Conservation (phyloP, 2,329 filamentous ascomycete genomes). For the Microthyrium microscopicum region DNA sequence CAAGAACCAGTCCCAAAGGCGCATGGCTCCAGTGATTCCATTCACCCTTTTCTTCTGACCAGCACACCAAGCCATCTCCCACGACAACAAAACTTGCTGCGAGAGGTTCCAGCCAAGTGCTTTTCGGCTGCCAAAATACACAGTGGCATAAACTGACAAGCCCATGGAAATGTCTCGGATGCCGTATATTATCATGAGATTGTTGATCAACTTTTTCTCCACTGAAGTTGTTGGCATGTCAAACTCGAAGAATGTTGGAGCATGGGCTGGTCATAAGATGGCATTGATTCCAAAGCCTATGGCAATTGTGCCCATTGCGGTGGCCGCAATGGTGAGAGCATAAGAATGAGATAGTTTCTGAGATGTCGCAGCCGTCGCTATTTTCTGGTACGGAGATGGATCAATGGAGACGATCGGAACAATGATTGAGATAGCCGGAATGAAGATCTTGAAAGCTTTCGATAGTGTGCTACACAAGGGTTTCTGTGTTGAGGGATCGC, state of each 20-base stretch:
- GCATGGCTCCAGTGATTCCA: slow-evolving; percentile 36
- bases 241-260: slow-evolving; percentile 23
- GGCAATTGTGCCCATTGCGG: slow-evolving; percentile 14
- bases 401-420: no score
- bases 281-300: slow-evolving; percentile 25
- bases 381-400: no score
- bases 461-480: no score
- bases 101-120: slow-evolving; percentile 28
- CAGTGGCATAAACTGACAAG: slow-evolving; percentile 20
- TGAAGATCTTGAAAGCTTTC: no score
- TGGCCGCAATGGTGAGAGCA: no score
- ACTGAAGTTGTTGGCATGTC: slow-evolving; percentile 15
- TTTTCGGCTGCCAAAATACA: slow-evolving; percentile 22
- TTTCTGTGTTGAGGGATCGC: no score
- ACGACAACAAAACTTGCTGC: slow-evolving; percentile 25
- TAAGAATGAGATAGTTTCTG: no score
- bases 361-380: no score
- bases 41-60: slow-evolving; percentile 21
- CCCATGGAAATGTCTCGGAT: slow-evolving; percentile 35
- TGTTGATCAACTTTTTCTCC: slow-evolving; percentile 25
- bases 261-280: slow-evolving; percentile 19
- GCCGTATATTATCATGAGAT: slow-evolving; percentile 30
- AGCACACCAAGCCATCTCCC: slow-evolving; percentile 30
- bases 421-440: no score
- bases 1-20: slow-evolving; percentile 21